Conservation (phyloP, 176 grass and related monocot genomes). For the Poa pratensis region DNA sequence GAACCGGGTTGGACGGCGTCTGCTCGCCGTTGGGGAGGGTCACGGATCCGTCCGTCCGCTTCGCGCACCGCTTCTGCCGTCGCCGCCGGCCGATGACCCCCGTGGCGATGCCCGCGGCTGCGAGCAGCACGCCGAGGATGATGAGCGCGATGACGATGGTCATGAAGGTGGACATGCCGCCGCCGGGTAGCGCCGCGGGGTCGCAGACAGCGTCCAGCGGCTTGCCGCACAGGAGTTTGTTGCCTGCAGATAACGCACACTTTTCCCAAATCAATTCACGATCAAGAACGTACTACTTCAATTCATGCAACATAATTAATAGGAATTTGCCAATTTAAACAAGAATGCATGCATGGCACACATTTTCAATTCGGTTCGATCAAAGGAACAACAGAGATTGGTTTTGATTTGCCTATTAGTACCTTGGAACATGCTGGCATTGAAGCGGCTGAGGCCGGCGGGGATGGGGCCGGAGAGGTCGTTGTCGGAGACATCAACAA, state of each 20-base stretch:
- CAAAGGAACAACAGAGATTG: neutral
- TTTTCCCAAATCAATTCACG: conserved; percentile 17
- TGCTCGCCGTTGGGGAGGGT: conserved; percentile 31
- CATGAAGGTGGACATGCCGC: conserved; percentile 23
- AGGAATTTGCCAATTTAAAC: too few relatives aligned
- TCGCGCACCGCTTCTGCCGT: neutral
- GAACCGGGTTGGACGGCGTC: conserved; percentile 52
- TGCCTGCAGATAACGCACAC: conserved; percentile 49
- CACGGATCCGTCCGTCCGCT: neutral
- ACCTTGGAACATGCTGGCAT: conserved; percentile 66
- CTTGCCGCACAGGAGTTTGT: conserved; percentile 70
- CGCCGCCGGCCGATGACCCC: conserved; percentile 21
- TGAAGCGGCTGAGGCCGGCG: conserved; percentile 55
- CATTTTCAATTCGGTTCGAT: neutral
- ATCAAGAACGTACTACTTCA: neutral
- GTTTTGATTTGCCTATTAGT: neutral
- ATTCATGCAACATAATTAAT: neutral
- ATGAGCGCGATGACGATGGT: conserved; percentile 41
- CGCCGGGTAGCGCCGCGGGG: neutral
- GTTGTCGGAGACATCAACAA: conserved; percentile 76
- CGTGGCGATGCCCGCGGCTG: conserved; percentile 5
- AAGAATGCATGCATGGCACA: too few relatives aligned
- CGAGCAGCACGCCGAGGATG: conserved; percentile 42
- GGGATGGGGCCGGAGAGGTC: conserved; percentile 80
- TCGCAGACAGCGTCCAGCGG: conserved; percentile 57